These are phyloP conservation scores for Saraca asoca DNA, from an alignment of 331 rosid species.

Conservation along the genomic window DNA sequence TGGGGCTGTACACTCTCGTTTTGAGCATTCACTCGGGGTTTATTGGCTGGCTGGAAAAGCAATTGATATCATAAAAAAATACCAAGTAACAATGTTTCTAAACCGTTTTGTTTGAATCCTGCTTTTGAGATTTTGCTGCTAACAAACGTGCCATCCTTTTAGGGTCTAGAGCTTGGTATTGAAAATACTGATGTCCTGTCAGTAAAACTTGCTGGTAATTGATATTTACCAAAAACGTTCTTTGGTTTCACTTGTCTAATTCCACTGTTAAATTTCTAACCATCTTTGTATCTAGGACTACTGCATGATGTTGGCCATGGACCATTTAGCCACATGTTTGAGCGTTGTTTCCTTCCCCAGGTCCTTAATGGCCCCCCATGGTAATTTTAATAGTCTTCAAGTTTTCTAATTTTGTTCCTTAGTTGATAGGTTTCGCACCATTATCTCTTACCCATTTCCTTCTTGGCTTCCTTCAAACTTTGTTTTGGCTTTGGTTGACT, in stretches of 20 bases:
- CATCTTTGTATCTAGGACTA: conserved; percentile 56
- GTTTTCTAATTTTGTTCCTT: neutral
- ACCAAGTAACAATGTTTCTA: conserved; percentile 50
- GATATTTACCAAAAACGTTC: conserved; percentile 25
- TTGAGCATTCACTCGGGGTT: conserved; percentile 80
- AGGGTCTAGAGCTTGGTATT: conserved; percentile 67
- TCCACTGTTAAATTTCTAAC: conserved; percentile 21
- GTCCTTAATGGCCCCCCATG: conserved; percentile 46
- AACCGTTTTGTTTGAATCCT: conserved; percentile 16
- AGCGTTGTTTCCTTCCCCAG: conserved; percentile 58
- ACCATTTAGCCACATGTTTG: conserved; percentile 79
- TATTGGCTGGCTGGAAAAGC: conserved; percentile 76
- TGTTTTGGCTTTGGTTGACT: neutral
- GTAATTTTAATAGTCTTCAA: conserved; percentile 44
- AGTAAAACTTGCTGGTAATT: conserved; percentile 79
- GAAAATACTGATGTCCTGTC: conserved; percentile 52
- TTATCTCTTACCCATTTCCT: neutral
- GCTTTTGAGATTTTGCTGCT: conserved; percentile 28
- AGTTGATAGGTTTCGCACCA: conserved; percentile 8
- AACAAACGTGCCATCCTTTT: conserved; percentile 28
- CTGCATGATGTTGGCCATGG: conserved; percentile 90
- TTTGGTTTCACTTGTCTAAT: conserved; percentile 30
- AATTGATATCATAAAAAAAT: conserved; percentile 45
- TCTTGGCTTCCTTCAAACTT: no score
- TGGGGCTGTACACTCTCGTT: conserved; percentile 78